Conservation (phyloP, 2,329 filamentous ascomycete genomes). For the Ilyonectria sp. region DNA sequence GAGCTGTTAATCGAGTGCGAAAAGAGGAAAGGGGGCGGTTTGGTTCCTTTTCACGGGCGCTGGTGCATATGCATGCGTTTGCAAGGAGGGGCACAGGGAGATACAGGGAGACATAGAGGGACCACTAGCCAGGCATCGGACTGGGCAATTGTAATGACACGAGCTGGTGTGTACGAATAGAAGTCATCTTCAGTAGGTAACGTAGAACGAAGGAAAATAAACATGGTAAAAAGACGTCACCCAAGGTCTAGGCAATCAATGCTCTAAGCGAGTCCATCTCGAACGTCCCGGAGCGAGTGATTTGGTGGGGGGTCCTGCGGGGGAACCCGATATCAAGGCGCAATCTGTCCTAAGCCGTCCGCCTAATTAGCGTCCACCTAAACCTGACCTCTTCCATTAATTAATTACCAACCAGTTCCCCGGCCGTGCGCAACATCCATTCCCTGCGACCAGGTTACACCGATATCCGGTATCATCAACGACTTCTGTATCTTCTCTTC, state of each 20-base stretch:
- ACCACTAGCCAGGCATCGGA: slow-evolving; percentile 16
- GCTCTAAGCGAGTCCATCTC: not conserved
- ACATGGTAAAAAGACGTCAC: not conserved
- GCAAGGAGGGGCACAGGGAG: slow-evolving; percentile 8
- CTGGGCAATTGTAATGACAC: slow-evolving; percentile 19
- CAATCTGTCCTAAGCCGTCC: slow-evolving; percentile 1
- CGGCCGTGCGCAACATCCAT: slow-evolving; percentile 2
- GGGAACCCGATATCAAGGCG: not conserved
- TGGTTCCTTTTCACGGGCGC: slow-evolving; percentile 27
- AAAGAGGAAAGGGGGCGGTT: not conserved
- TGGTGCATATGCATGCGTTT: slow-evolving; percentile 23
- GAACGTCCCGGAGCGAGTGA: not conserved
- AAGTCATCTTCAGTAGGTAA: slow-evolving; percentile 24
- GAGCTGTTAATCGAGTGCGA: not conserved
- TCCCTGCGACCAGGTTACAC: not conserved
- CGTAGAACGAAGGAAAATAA: slow-evolving; percentile 13
- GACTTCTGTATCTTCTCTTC: not conserved
- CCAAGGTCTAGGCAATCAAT: not conserved
- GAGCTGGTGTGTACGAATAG: slow-evolving; percentile 17
- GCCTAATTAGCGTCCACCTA: slow-evolving; percentile 5
- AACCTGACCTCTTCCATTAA: not conserved
- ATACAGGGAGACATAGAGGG: slow-evolving; percentile 22
- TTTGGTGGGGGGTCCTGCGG: not conserved
- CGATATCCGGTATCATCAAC: not conserved
- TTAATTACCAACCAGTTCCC: not conserved